Evolutionary conservation across 805 yeast genomes (phyloP).

Genomic region (Starmerella apicola): DNA sequence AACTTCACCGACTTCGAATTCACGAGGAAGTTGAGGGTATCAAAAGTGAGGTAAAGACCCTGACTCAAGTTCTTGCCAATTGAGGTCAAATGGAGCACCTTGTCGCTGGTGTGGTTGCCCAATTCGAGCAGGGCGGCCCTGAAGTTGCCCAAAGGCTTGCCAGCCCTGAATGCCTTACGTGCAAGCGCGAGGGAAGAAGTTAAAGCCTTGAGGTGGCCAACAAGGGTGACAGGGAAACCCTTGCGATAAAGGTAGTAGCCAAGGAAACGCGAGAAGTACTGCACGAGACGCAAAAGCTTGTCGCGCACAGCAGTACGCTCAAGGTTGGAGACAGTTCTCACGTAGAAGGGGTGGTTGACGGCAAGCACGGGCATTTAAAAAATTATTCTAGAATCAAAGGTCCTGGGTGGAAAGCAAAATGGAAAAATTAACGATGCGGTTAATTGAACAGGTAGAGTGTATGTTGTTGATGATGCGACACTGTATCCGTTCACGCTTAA

Average conservation of each 20-base stretch:
- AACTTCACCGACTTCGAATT: slow-evolving; percentile 28
- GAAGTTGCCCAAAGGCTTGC: slow-evolving; percentile 63
- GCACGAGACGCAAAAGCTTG: slow-evolving; percentile 63
- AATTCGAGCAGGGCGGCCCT: slow-evolving; percentile 54
- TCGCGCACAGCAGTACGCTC: slow-evolving; percentile 53
- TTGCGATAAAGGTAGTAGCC: slow-evolving; percentile 46
- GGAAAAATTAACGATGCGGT: too few species aligned
- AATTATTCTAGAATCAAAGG: too few species aligned
- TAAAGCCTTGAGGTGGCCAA: slow-evolving; percentile 41
- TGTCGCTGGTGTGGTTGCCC: slow-evolving; percentile 60
- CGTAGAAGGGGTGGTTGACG: slow-evolving; percentile 20
- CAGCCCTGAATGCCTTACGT: slow-evolving; percentile 73
- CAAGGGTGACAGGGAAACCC: slow-evolving; percentile 39
- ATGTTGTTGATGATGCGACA: too few species aligned
- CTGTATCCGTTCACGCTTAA: too few species aligned
- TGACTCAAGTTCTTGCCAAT: slow-evolving; percentile 28
- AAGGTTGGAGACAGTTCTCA: slow-evolving; percentile 14
- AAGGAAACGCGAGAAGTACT: slow-evolving; percentile 67
- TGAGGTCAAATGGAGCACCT: slow-evolving; percentile 36
- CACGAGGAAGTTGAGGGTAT: slow-evolving; percentile 27
- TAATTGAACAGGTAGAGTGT: too few species aligned
- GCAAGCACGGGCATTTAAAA: not conserved
- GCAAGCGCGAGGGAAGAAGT: slow-evolving; percentile 53
- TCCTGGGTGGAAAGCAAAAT: too few species aligned
- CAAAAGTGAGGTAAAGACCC: slow-evolving; percentile 28